Evolutionary conservation across 345 rosid genomes (phyloP).

Genomic region (Salix arbutifolia): DNA sequence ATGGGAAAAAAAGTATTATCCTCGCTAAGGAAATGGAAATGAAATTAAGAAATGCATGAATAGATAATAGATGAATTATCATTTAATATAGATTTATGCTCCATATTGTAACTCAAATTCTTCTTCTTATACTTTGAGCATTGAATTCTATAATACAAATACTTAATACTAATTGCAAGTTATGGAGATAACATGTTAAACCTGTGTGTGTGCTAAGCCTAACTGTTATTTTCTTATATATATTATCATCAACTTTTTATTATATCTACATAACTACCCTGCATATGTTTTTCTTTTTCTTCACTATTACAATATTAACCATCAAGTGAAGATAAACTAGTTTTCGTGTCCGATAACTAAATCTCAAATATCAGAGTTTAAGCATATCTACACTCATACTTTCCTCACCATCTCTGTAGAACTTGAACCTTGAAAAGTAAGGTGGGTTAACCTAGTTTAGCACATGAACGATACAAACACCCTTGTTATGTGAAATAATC

Average conservation of each 20-base stretch:
- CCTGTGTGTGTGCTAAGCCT: no score
- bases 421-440: no score
- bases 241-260: constrained; percentile 7
- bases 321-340: no score
- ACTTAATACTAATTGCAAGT: background rate
- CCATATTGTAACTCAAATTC: background rate
- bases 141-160: background rate
- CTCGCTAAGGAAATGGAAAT: background rate
- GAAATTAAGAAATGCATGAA: background rate
- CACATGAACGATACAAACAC: no score
- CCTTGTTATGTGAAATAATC: no score
- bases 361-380: no score
- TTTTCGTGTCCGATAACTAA: background rate
- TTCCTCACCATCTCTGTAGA: no score
- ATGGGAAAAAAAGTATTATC: background rate
- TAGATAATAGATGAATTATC: background rate
- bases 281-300: no score
- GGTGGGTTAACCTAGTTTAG: no score
- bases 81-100: background rate
- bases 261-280: background rate
- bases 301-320: no score
- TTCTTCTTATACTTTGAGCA: background rate
- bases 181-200: constrained; percentile 17
- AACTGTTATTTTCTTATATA: constrained; percentile 2
- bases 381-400: no score